Conservation (phyloP, 805 yeast species). For the Middelhovenomyces tepae region DNA sequence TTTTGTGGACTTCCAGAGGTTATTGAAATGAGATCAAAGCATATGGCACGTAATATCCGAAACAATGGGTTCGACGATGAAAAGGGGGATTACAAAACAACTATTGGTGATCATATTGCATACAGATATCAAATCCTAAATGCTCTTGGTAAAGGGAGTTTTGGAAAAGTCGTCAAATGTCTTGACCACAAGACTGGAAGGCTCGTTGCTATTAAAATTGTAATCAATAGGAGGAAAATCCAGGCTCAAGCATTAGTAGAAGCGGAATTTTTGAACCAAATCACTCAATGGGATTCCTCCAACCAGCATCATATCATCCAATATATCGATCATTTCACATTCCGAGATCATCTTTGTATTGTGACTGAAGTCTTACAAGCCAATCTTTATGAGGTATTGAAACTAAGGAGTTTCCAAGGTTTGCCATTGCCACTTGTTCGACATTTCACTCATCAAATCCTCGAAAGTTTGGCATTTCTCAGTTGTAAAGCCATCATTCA, state of each 20-base stretch:
- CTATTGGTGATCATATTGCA: constrained; percentile 61
- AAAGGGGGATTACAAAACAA: constrained; percentile 50
- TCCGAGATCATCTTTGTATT: constrained; percentile 76
- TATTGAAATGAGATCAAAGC: constrained; percentile 15
- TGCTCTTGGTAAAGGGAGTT: constrained; percentile 67
- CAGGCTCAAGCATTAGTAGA: constrained; percentile 72
- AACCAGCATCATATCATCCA: constrained; percentile 36
- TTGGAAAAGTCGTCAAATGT: constrained; percentile 69
- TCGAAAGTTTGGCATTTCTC: constrained; percentile 51
- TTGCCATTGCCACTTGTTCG: constrained; percentile 26
- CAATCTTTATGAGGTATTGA: constrained; percentile 51
- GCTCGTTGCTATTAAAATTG: constrained; percentile 65
- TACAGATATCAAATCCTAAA: constrained; percentile 58
- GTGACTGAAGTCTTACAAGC: constrained; percentile 63
- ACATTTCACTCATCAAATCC: constrained; percentile 44
- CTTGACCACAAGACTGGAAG: constrained; percentile 52
- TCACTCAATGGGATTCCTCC: constrained; percentile 30
- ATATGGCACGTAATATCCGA: constrained; percentile 19
- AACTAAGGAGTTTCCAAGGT: constrained; percentile 29
- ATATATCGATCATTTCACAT: constrained; percentile 63
- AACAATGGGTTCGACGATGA: constrained; percentile 70
- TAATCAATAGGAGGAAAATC: constrained; percentile 65
- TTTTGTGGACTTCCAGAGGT: constrained; percentile 37
- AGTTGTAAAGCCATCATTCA: constrained; percentile 56
- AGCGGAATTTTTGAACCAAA: constrained; percentile 51